phyloP scores from a whole-genome alignment of 2,329 filamentous ascomycete genomes.

The Aspergillus udagawae region DNA sequence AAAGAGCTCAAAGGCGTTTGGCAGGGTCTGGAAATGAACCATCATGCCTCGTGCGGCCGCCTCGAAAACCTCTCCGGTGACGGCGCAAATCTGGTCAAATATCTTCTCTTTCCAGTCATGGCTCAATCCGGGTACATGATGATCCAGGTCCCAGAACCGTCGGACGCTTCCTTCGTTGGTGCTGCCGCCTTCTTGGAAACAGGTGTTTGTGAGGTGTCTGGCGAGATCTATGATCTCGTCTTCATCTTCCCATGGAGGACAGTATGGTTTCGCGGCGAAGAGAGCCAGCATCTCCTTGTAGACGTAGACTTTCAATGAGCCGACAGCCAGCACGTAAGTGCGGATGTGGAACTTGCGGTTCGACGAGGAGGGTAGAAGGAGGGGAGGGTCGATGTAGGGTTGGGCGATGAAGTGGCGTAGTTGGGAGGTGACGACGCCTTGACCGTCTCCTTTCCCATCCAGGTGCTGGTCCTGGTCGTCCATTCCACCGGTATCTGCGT shows the following conservation, averaged over 20 bases:
- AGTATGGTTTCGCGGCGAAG: slow-evolving; percentile 75
- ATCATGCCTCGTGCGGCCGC: slow-evolving; percentile 79
- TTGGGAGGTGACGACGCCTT: slow-evolving; percentile 75
- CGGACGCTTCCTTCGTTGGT: slow-evolving; percentile 62
- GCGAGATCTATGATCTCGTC: slow-evolving; percentile 55
- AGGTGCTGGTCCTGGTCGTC: slow-evolving; percentile 32
- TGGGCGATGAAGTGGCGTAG: slow-evolving; percentile 95
- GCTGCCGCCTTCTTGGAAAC: slow-evolving; percentile 65
- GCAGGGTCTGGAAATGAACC: slow-evolving; percentile 85
- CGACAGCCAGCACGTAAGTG: slow-evolving; percentile 80
- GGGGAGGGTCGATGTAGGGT: slow-evolving; percentile 85
- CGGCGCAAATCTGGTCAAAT: slow-evolving; percentile 67
- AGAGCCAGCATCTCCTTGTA: slow-evolving; percentile 90
- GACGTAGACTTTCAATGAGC: slow-evolving; percentile 75
- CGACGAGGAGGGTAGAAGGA: slow-evolving; percentile 63
- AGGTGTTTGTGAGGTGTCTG: slow-evolving; percentile 90
- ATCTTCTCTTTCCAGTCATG: slow-evolving; percentile 55
- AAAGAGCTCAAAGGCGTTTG: slow-evolving; percentile 87
- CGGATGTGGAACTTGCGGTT: slow-evolving; percentile 90
- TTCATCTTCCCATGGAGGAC: slow-evolving; percentile 51
- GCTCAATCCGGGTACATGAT: slow-evolving; percentile 27
- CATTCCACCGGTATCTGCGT: slow-evolving; percentile 13
- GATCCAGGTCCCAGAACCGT: slow-evolving; percentile 68
- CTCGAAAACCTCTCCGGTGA: slow-evolving; percentile 77
- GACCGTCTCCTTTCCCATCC: slow-evolving; percentile 21